Conservation (phyloP, 2,329 filamentous ascomycete species). For the Sphaerostilbella broomeana region DNA sequence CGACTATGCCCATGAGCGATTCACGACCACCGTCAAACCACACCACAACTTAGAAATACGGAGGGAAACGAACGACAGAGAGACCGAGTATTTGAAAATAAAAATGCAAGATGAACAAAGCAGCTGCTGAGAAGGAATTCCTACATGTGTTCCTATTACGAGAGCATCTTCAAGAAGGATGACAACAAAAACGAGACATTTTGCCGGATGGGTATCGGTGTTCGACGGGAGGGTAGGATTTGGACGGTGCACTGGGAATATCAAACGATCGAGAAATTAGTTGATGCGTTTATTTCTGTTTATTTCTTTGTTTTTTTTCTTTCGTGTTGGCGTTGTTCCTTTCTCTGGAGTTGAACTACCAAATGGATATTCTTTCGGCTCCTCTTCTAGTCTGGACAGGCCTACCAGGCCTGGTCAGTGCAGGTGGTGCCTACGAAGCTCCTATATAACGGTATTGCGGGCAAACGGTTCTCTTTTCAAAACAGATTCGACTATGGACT, state of each 20-base stretch:
- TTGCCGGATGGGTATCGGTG: too few species aligned
- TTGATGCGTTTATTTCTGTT: too few species aligned
- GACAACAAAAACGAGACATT: too few species aligned
- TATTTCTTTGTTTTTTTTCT: neutral
- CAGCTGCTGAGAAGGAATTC: too few species aligned
- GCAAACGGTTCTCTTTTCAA: neutral
- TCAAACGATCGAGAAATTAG: neutral
- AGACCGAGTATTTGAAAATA: too few species aligned
- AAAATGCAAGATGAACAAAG: too few species aligned
- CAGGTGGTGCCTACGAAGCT: too few species aligned
- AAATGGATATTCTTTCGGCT: slow-evolving; percentile 6
- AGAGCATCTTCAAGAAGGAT: too few species aligned
- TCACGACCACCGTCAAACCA: slow-evolving; percentile 2
- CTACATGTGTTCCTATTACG: too few species aligned
- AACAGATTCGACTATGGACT: slow-evolving; percentile 1
- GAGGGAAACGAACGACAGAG: too few species aligned
- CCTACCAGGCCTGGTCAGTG: slow-evolving; percentile 5
- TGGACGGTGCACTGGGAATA: neutral
- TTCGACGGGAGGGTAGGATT: too few species aligned
- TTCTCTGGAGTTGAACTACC: slow-evolving; percentile 3
- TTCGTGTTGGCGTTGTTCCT: neutral
- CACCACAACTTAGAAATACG: neutral
- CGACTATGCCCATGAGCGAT: neutral
- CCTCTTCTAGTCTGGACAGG: too few species aligned
- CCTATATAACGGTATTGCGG: neutral